phyloP scores from a whole-genome alignment of 2,329 filamentous ascomycete species.

The Ophiocordyceps camponoti-rufipedis region DNA sequence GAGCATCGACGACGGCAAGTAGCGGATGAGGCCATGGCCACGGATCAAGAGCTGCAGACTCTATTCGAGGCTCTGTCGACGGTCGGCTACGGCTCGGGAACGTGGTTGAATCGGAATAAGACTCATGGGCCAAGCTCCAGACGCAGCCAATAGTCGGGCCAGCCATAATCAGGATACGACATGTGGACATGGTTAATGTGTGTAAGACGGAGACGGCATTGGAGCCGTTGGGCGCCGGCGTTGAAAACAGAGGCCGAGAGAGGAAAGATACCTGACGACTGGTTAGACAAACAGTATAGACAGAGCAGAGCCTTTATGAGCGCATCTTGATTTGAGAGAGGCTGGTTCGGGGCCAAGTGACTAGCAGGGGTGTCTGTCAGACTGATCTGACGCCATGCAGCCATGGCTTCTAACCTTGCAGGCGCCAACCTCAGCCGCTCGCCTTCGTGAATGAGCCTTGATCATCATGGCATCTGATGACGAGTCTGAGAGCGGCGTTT shows the following conservation, averaged over 20 bases:
- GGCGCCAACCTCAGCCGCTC: neutral
- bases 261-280: neutral
- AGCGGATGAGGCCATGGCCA: constrained; percentile 1
- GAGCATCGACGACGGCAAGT: constrained; percentile 7
- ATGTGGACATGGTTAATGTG: neutral
- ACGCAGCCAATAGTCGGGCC: neutral
- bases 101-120: neutral
- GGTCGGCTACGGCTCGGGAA: neutral
- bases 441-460: neutral
- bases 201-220: too few species aligned
- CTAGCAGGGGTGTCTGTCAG: neutral
- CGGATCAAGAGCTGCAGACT: constrained; percentile 5
- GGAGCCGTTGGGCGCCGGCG: neutral
- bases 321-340: neutral
- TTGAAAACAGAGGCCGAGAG: neutral
- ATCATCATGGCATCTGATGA: neutral
- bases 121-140: neutral
- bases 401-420: neutral
- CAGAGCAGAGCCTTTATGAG: neutral
- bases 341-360: neutral
- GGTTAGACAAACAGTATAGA: neutral
- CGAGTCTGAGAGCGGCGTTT: neutral
- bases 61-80: constrained; percentile 5
- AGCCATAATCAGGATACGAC: neutral
- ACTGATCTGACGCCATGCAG: neutral